Percentiles rank a stretch among this genome's conserved stretches.
These are phyloP conservation scores for Sporopachydermia cereana DNA, from an alignment of 1,139 yeast genomes.

Conservation along the genomic window DNA sequence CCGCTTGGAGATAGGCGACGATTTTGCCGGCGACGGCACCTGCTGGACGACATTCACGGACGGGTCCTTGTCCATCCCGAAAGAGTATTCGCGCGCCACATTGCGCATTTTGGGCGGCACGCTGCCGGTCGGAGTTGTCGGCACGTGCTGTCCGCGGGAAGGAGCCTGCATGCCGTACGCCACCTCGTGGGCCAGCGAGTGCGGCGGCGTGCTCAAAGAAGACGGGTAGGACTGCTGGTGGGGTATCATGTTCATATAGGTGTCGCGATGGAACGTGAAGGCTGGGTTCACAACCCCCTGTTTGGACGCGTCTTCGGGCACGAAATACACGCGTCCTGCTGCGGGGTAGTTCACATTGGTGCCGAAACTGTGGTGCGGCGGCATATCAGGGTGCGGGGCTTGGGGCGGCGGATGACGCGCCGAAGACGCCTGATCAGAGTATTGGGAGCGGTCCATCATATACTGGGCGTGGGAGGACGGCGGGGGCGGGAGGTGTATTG, in stretches of 20 bases:
- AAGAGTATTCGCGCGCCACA: background rate
- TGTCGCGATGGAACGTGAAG: background rate
- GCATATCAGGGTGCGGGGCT: no score
- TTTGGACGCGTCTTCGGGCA: conserved; percentile 1
- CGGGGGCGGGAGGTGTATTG: conserved; percentile 34
- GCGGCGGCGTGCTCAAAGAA: conserved; percentile 17
- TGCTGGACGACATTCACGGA: background rate
- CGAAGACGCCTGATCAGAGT: background rate
- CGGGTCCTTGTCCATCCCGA: background rate
- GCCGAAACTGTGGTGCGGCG: no score
- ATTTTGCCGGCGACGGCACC: conserved; percentile 5
- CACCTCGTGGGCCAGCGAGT: conserved; percentile 12
- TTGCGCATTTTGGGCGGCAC: conserved; percentile 16
- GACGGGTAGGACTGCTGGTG: background rate
- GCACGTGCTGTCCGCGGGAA: conserved; percentile 7
- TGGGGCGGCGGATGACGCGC: no score
- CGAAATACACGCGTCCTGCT: no score
- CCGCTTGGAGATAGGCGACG: conserved; percentile 6
- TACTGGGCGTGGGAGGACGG: conserved; percentile 22
- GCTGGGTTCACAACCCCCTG: background rate
- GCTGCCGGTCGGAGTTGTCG: conserved; percentile 30
- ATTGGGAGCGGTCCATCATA: conserved; percentile 9
- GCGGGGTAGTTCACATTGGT: no score
- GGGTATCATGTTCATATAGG: background rate
- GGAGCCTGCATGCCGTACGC: background rate